These are phyloP conservation scores for Zopfia rhizophila DNA, from an alignment of 2,329 filamentous ascomycete species.

Conservation along the genomic window DNA sequence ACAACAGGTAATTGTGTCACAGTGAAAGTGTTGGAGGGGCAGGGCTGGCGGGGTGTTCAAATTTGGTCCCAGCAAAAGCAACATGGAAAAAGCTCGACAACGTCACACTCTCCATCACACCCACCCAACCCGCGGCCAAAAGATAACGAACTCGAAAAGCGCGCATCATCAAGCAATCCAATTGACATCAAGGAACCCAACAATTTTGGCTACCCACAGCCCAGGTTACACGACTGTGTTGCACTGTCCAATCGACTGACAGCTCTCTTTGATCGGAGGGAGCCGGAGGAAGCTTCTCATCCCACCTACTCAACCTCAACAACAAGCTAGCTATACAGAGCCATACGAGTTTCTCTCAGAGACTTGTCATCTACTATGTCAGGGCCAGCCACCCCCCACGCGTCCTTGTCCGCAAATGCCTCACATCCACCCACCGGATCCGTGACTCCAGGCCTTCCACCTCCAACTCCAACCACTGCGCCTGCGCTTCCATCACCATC, in stretches of 20 bases:
- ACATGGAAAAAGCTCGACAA: slow-evolving; percentile 26
- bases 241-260: slow-evolving; percentile 22
- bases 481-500: slow-evolving; percentile 78
- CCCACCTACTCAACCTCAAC: slow-evolving; percentile 26
- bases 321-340: slow-evolving; percentile 25
- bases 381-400: slow-evolving; percentile 44
- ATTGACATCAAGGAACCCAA: slow-evolving; percentile 11
- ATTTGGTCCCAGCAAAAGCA: slow-evolving; percentile 24
- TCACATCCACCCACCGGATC: slow-evolving; percentile 44
- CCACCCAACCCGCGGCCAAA: slow-evolving; percentile 34
- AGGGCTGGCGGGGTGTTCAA: slow-evolving; percentile 27
- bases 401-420: slow-evolving; percentile 41
- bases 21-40: slow-evolving; percentile 38
- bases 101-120: slow-evolving; percentile 32
- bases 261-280: background rate
- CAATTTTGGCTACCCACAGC: background rate
- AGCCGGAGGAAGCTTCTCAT: slow-evolving; percentile 14
- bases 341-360: background rate
- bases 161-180: slow-evolving; percentile 14
- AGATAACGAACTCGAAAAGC: slow-evolving; percentile 27
- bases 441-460: slow-evolving; percentile 39
- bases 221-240: slow-evolving; percentile 25
- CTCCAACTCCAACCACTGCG: slow-evolving; percentile 49
- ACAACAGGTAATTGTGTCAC: slow-evolving; percentile 10
- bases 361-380: slow-evolving; percentile 38